Conservation (phyloP, 2,329 filamentous ascomycete genomes). For the Scytalidium sp. region DNA sequence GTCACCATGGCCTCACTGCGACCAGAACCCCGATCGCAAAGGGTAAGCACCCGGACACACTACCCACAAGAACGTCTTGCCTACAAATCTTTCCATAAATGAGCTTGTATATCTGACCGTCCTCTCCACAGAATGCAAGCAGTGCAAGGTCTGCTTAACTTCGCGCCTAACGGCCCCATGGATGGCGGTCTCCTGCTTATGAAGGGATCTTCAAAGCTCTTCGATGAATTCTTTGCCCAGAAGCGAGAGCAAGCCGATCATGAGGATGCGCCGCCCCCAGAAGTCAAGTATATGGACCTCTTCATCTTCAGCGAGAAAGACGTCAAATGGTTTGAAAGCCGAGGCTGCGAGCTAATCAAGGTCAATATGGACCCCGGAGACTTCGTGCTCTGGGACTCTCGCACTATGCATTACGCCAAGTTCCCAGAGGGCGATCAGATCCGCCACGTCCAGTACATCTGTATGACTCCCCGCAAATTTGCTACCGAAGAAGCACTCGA, state of each 20-base stretch:
- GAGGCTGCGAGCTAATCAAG: constrained; percentile 35
- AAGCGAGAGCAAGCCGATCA: constrained; percentile 20
- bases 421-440: constrained; percentile 33
- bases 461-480: constrained; percentile 33
- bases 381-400: constrained; percentile 40
- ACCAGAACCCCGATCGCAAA: constrained; percentile 33
- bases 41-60: too few species aligned
- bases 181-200: constrained; percentile 32
- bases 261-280: constrained; percentile 29
- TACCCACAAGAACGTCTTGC: too few species aligned
- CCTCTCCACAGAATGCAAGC: too few species aligned
- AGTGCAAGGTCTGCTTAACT: constrained; percentile 42
- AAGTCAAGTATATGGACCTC: constrained; percentile 34
- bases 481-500: constrained; percentile 30
- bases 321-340: constrained; percentile 35
- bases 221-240: constrained; percentile 29
- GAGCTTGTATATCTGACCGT: too few species aligned
- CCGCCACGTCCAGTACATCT: constrained; percentile 34
- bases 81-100: too few species aligned
- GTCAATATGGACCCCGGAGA: constrained; percentile 36
- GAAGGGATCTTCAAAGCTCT: constrained; percentile 24
- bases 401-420: constrained; percentile 40
- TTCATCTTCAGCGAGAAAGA: constrained; percentile 40
- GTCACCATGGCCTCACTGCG: constrained; percentile 37
- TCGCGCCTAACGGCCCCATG: constrained; percentile 26